A percentile compares a stretch with the other conserved stretches of the same genome.
These are phyloP conservation scores for Maudiozyma saulgeensis DNA, from an alignment of 805 yeast species.

Conservation along the genomic window DNA sequence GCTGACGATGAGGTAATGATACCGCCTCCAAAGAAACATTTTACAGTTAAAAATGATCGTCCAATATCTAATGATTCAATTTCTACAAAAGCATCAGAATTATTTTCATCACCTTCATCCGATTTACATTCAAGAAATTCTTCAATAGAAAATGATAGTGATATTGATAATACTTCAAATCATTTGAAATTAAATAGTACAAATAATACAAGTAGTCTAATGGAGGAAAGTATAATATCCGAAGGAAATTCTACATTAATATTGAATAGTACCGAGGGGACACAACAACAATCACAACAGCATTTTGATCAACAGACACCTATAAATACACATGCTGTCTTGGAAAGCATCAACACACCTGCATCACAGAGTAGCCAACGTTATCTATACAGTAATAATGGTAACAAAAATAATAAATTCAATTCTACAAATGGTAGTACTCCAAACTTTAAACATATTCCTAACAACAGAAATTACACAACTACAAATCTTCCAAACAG, in stretches of 20 bases:
- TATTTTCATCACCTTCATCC: constrained; percentile 24
- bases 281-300: background rate
- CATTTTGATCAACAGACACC: background rate
- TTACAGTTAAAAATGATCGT: constrained; percentile 14
- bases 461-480: background rate
- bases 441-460: constrained; percentile 4
- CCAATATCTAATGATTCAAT: constrained; percentile 28
- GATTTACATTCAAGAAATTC: constrained; percentile 21
- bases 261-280: background rate
- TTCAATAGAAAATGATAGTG: constrained; percentile 22
- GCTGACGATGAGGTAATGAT: background rate
- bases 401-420: constrained; percentile 1
- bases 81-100: constrained; percentile 21
- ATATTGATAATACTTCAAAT: background rate
- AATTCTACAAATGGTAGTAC: constrained; percentile 4
- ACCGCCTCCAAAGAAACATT: constrained; percentile 21
- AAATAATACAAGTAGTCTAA: background rate
- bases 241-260: constrained; percentile 4
- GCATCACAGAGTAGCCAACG: constrained; percentile 1
- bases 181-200: background rate
- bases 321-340: background rate
- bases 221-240: constrained; percentile 5
- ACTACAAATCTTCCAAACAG: background rate
- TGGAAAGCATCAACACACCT: background rate
- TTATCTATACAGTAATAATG: constrained; percentile 1